Base-by-base conservation (phyloP, 148 eudicot genomes). In the Gaultheria prostrata region DNA sequence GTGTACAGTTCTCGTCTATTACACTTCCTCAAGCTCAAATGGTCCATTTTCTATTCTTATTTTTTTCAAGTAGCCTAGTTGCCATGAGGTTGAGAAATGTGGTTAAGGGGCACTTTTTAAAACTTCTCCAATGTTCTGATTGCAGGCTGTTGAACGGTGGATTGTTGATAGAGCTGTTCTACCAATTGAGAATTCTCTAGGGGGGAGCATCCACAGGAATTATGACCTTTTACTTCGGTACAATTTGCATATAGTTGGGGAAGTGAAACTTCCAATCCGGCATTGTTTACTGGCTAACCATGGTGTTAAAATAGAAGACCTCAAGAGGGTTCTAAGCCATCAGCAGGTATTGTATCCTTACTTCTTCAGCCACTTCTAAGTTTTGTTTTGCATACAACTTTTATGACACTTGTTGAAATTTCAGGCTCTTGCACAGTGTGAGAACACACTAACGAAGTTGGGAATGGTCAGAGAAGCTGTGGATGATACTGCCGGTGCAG, bases 401-500 rank as follows among this genome's bases (percentile, higher is more conserved):
- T 75, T 73, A 80, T 53, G 21, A 57, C 46, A 82, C 13, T 35
- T 87, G 24, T 33, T 86, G 3, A 45, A 35, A 74, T 45, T 43
- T 74, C 53, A 74, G 53, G 77, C 77, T 21, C 77, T 74, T 18
- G 53, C 51, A 21, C 77, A 95, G 84, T 95, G 98, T 91, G 98
- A 95, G 89, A 85, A 88, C 86, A 95, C 93, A 35, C 84, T 95
- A 84, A 86, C 93, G 65, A 89, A 75, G 83, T 83, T 91, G 72
- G 95, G 98, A 57, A 80, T 95, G 85, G 87, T 89, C 77, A 90
- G 98, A 87, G 98, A 93, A 88, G 94, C 95, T 48, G 94, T 90
- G 75, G 91, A 92, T 84, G 98, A 95, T 85, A 95, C 98, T 82
- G 98, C 98, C 84, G 98, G 97, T 86, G 94, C 98, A 82, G 98